Evolutionary conservation across 768 basidiomycete genomes (phyloP).

Genomic region (Xerocomellus intermedius): DNA sequence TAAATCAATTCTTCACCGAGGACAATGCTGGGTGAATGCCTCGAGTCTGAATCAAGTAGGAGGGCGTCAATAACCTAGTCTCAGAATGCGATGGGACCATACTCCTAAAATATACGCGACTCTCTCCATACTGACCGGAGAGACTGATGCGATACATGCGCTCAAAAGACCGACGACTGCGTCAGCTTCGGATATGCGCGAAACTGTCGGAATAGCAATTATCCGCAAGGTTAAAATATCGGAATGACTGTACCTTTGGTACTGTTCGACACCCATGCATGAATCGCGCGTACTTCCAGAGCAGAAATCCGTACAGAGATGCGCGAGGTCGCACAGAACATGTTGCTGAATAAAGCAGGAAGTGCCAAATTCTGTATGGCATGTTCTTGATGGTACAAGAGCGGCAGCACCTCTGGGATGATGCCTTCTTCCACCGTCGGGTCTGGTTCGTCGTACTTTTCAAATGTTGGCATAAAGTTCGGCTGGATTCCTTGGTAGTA

Average conservation of each 20-base stretch:
- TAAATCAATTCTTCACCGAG: not conserved
- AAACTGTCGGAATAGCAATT: not conserved
- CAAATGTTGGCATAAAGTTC: not conserved
- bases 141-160: not conserved
- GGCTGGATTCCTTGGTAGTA: not conserved
- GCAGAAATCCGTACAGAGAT: not conserved
- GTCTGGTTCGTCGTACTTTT: conserved; percentile 2
- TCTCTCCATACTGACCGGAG: not conserved
- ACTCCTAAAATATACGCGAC: not conserved
- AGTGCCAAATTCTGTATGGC: not conserved
- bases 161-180: not conserved
- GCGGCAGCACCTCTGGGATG: not conserved
- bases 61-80: not conserved
- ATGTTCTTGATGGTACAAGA: conserved; percentile 3
- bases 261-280: not conserved
- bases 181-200: conserved; percentile 1
- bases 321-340: not conserved
- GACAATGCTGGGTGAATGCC: not conserved
- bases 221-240: not conserved
- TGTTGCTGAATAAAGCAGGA: not conserved
- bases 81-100: not conserved
- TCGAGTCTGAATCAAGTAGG: not conserved
- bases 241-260: not conserved
- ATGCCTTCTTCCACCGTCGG: not conserved
- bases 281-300: not conserved